phyloP scores from a whole-genome alignment of 2,329 filamentous ascomycete species.

The Davidsoniella neocaledoniae region DNA sequence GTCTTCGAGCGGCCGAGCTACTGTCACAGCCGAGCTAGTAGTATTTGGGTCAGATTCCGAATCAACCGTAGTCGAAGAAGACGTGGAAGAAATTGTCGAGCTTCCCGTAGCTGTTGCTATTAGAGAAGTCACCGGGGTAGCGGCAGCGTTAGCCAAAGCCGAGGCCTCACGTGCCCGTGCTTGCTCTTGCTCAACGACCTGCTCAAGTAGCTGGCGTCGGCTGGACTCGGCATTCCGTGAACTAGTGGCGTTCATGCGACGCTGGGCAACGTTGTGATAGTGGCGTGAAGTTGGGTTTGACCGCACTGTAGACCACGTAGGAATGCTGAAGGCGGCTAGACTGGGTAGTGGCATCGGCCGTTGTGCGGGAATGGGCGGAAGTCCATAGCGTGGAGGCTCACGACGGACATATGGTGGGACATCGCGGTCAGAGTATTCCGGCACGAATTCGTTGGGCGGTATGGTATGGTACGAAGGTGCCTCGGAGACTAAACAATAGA shows the following conservation, averaged over 20 bases:
- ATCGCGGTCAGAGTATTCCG: constrained; percentile 31
- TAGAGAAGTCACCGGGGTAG: no score
- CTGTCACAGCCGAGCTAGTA: constrained; percentile 15
- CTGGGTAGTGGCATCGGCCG: constrained; percentile 24
- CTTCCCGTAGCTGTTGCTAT: no score
- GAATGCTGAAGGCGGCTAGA: constrained; percentile 37
- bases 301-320: constrained; percentile 39
- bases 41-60: not conserved
- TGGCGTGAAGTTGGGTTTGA: constrained; percentile 39
- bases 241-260: constrained; percentile 34
- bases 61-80: constrained; percentile 15
- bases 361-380: constrained; percentile 32
- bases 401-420: constrained; percentile 11
- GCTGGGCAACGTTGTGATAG: constrained; percentile 46
- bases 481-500: constrained; percentile 35
- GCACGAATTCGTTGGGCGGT: constrained; percentile 30
- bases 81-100: not conserved
- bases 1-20: constrained; percentile 40
- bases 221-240: constrained; percentile 19
- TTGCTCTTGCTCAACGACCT: constrained; percentile 19
- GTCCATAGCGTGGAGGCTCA: constrained; percentile 20
- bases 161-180: constrained; percentile 11
- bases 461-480: constrained; percentile 47
- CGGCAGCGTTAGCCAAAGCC: not conserved
- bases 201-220: constrained; percentile 19